A percentile compares a stretch with the other conserved stretches of the same genome.
Evolutionary conservation across 2,329 filamentous ascomycete genomes (phyloP).

Genomic region (Dryadomyces quercivorus): DNA sequence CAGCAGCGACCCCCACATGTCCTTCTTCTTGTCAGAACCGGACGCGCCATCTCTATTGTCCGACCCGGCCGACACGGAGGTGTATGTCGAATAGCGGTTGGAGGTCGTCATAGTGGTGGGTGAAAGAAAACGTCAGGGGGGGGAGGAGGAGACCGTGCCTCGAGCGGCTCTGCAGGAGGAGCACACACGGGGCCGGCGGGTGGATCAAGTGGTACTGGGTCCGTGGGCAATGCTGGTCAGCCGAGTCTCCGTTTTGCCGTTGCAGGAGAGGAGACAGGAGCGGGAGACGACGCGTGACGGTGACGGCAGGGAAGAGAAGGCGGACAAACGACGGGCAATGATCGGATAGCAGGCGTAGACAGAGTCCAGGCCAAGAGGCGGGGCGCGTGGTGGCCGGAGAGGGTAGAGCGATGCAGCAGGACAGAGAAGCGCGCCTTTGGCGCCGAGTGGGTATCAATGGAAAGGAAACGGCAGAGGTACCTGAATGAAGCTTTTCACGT

Average conservation of each 20-base stretch:
- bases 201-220: neutral
- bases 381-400: neutral
- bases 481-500: slow-evolving; percentile 1
- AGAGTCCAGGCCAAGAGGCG: neutral
- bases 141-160: neutral
- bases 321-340: neutral
- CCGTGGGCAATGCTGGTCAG: neutral
- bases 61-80: slow-evolving; percentile 37
- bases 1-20: slow-evolving; percentile 91
- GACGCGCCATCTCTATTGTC: slow-evolving; percentile 34
- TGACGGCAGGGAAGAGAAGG: neutral
- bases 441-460: neutral
- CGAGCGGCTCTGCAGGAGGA: neutral
- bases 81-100: slow-evolving; percentile 48
- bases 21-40: slow-evolving; percentile 52
- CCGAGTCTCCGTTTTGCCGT: neutral
- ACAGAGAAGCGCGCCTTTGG: neutral
- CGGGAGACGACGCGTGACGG: neutral
- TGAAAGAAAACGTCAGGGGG: neutral
- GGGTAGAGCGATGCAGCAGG: neutral
- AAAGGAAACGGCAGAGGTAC: neutral
- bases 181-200: neutral
- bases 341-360: neutral
- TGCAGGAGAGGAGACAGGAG: neutral
- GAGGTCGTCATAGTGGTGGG: slow-evolving; percentile 31